Percentiles rank a stretch among this genome's conserved stretches.
phyloP scores from a whole-genome alignment of 202 grass and related monocot genomes.

The Carex sylvatica region DNA sequence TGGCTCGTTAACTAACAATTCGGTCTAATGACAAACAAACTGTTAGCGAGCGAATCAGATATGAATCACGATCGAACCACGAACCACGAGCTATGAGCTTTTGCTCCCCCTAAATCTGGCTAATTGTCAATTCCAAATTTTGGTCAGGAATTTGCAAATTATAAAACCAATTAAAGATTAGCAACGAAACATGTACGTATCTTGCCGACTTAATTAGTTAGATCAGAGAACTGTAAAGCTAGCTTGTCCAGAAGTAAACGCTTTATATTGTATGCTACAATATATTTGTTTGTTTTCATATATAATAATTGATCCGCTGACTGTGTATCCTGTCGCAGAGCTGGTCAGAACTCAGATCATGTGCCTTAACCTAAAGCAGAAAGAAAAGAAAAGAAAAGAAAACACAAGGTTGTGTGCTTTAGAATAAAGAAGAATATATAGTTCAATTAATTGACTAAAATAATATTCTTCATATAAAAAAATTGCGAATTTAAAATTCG shows the following conservation, averaged over 20 bases:
- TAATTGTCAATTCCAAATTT: not conserved
- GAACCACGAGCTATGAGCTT: too few relatives aligned
- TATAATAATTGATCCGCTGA: not conserved
- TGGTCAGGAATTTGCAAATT: not conserved
- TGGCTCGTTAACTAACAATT: too few relatives aligned
- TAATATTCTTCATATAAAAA: not conserved
- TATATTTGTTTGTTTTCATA: not conserved
- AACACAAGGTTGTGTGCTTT: not conserved
- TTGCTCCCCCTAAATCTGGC: not conserved
- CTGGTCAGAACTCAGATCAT: constrained; percentile 19
- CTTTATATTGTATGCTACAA: too few relatives aligned
- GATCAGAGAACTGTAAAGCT: not conserved
- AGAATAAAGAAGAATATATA: not conserved
- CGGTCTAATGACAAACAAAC: too few relatives aligned
- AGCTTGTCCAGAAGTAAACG: not conserved
- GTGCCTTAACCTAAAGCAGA: not conserved
- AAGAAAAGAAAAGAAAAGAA: not conserved
- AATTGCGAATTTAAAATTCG: too few relatives aligned
- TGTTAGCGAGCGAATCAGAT: too few relatives aligned
- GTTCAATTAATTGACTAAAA: not conserved
- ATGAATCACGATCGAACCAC: too few relatives aligned
- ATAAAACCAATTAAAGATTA: not conserved
- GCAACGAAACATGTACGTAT: not conserved
- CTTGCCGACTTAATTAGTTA: not conserved
- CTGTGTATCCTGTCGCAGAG: not conserved